Evolutionary conservation across 371 early-diverging fungal species (phyloP).

Genomic region (Mortierella sp.): DNA sequence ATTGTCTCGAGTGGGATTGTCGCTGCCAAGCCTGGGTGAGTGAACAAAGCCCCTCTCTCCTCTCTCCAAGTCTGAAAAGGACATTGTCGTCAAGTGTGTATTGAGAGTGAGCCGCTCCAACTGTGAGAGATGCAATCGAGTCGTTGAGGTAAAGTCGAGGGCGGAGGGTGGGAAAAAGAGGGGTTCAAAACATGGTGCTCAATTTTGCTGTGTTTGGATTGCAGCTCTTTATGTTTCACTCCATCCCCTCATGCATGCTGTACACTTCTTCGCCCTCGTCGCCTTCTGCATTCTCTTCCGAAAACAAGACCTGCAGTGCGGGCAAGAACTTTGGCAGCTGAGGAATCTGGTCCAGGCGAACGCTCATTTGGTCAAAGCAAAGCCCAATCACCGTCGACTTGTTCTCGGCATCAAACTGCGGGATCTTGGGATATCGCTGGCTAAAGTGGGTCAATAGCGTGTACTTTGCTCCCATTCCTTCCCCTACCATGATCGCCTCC

Average conservation of each 20-base stretch:
- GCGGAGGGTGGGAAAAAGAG: too few relatives aligned
- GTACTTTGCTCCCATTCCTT: constrained; percentile 81
- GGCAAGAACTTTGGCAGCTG: constrained; percentile 68
- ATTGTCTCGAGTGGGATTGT: too few relatives aligned
- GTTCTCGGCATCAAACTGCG: constrained; percentile 58
- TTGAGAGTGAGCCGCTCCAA: too few relatives aligned
- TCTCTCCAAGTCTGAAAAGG: constrained; percentile 52
- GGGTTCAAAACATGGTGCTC: too few relatives aligned
- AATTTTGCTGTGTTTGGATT: too few relatives aligned
- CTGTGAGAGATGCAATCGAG: too few relatives aligned
- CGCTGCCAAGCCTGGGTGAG: constrained; percentile 19
- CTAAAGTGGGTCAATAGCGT: constrained; percentile 98
- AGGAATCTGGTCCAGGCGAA: constrained; percentile 68
- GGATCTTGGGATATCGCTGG: constrained; percentile 93
- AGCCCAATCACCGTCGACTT: constrained; percentile 70
- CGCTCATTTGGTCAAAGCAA: constrained; percentile 87
- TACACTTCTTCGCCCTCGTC: constrained; percentile 50
- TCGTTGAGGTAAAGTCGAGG: too few relatives aligned
- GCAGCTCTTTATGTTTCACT: too few relatives aligned
- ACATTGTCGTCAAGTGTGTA: constrained; percentile 22
- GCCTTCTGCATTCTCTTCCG: constrained; percentile 58
- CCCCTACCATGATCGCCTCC: constrained; percentile 90
- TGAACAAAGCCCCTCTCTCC: constrained; percentile 40
- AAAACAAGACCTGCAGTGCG: constrained; percentile 65
- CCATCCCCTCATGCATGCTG: too few relatives aligned